Base-by-base conservation (phyloP, 2,329 filamentous ascomycete genomes). In the Talaromyces sp. region DNA sequence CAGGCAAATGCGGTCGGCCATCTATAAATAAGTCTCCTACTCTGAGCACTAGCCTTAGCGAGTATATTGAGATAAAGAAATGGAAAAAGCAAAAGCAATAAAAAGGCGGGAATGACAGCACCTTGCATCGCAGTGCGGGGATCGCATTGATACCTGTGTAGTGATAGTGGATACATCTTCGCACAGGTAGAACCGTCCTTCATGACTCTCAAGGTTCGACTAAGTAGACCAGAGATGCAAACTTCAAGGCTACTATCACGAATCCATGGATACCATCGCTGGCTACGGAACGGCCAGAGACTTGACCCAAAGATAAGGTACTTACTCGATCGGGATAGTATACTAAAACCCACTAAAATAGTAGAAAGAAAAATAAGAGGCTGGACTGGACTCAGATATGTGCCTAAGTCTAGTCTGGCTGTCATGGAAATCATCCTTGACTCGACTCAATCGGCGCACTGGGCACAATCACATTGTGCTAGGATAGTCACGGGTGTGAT, bases 21-120 rank as follows among this genome's bases (percentile, higher is more conserved):
- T n/a, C 49, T 52, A 50, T 50, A 52, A 52, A 33, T 52, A 52
- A 50, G 17, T 50, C 47, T 27, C 47, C 47, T 15, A 47, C 47
- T 31, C 25, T 31, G 1, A 37, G 35, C 35, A 13, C 3, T 45
- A 27, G 45, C 3, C 31, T 19, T 37, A 37, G 31, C 19, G n/a
- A 17, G 9, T 54, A 8, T 31, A 13, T 19, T 22, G 11, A 63
- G 17, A 47, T 33, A 57, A 63, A 63, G 50, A 63, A 57, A 63
- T 17, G 15, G 22, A 62, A 41, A 62, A 62, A 49, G 19, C 31
- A 63, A 63, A 45, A 56, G 13, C 39, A 63, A 35, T 63, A 49
- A 56, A 57, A 31, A 56, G 50, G n/a, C 41, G n/a, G 22, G n/a
- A 57, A 63, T 63, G 61, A 63, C 61, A 63, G 49, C 61, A 63